These are phyloP conservation scores for Mycena indigotica DNA, from an alignment of 768 basidiomycete genomes.

Conservation along the genomic window DNA sequence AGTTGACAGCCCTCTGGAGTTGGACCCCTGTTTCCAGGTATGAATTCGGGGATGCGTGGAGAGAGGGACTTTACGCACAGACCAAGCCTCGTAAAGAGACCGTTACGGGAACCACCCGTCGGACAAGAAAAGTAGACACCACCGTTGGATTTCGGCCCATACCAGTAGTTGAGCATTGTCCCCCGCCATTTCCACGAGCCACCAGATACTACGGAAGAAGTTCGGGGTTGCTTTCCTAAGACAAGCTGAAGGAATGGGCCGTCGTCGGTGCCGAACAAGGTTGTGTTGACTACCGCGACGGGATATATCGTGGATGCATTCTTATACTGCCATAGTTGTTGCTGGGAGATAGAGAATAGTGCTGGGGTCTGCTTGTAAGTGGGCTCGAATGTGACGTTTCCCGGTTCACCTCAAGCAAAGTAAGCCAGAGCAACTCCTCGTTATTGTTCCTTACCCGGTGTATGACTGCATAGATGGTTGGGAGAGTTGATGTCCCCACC, in stretches of 20 bases:
- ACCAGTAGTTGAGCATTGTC: constrained; percentile 55
- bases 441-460: constrained; percentile 39
- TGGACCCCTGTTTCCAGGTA: constrained; percentile 28
- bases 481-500: constrained; percentile 19
- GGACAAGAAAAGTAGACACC: constrained; percentile 49
- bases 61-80: constrained; percentile 38
- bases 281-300: constrained; percentile 57
- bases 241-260: constrained; percentile 52
- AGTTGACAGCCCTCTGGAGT: constrained; percentile 44
- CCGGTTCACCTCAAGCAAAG: constrained; percentile 41
- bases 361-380: constrained; percentile 38
- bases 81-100: constrained; percentile 51
- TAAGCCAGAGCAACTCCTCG: too few species aligned
- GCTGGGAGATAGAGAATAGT: constrained; percentile 55
- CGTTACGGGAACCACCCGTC: constrained; percentile 36
- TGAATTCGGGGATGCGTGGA: neutral
- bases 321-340: constrained; percentile 53
- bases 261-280: constrained; percentile 30
- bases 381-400: constrained; percentile 48
- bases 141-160: constrained; percentile 42
- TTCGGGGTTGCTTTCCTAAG: constrained; percentile 35
- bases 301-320: constrained; percentile 59
- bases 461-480: constrained; percentile 35
- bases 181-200: constrained; percentile 59
- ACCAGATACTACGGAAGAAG: constrained; percentile 36